These are phyloP conservation scores for Actinomucor elegans DNA, from an alignment of 371 early-diverging fungal species.

Conservation along the genomic window DNA sequence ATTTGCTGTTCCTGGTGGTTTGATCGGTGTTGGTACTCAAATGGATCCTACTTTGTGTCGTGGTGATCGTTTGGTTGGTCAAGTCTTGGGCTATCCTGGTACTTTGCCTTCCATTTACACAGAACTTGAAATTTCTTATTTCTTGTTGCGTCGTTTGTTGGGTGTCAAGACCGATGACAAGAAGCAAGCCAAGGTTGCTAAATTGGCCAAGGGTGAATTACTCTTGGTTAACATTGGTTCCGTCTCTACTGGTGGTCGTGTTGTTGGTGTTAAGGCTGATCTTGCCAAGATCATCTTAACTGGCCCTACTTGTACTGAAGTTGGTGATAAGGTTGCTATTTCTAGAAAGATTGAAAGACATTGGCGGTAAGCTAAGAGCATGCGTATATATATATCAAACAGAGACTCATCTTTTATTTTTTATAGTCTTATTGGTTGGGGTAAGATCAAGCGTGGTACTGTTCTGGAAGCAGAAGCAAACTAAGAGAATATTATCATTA, in stretches of 20 bases:
- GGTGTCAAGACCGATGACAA: constrained; percentile 97
- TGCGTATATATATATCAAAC: not conserved
- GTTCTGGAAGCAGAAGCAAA: constrained; percentile 72
- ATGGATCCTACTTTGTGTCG: constrained; percentile 99
- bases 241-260: constrained; percentile 97
- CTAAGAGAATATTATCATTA: constrained; percentile 23
- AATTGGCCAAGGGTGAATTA: constrained; percentile 94
- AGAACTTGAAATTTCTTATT: constrained; percentile 96
- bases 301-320: constrained; percentile 97
- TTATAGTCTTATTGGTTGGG: constrained; percentile 95
- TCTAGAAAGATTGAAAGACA: constrained; percentile 98
- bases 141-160: constrained; percentile 94
- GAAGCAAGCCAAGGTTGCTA: constrained; percentile 94
- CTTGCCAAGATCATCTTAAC: constrained; percentile 93
- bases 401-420: constrained; percentile 3
- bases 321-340: constrained; percentile 98
- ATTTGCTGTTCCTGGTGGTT: constrained; percentile 99
- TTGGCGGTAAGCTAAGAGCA: constrained; percentile 83
- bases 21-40: constrained; percentile 99
- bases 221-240: constrained; percentile 99
- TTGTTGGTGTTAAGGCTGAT: constrained; percentile 92
- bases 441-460: constrained; percentile 89
- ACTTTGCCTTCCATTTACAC: constrained; percentile 96
- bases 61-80: constrained; percentile 99
- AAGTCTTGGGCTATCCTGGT: constrained; percentile 97